phyloP scores from a whole-genome alignment of 1,139 yeast genomes.

The Lodderomyces jiufengensis region DNA sequence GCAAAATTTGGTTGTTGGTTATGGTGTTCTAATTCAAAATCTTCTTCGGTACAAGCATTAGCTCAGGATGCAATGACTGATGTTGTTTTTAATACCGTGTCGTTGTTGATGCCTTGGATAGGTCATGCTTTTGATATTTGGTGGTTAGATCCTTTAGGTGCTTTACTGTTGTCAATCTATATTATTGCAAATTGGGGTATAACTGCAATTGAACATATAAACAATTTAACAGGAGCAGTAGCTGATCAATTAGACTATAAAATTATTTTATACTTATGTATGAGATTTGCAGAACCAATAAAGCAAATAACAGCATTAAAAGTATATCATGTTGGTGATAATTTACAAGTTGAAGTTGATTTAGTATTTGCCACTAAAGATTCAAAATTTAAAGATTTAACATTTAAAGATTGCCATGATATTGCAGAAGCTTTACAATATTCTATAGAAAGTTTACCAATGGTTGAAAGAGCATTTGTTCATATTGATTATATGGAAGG shows the following conservation, averaged over 20 bases:
- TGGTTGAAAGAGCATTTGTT: slow-evolving; percentile 77
- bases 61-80: slow-evolving; percentile 84
- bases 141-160: slow-evolving; percentile 76
- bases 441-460: slow-evolving; percentile 72
- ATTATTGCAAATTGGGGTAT: slow-evolving; percentile 61
- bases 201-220: slow-evolving; percentile 69
- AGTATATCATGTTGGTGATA: slow-evolving; percentile 78
- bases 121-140: slow-evolving; percentile 53
- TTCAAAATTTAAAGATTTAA: slow-evolving; percentile 34
- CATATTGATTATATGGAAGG: slow-evolving; percentile 70
- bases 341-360: slow-evolving; percentile 74
- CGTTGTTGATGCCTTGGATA: slow-evolving; percentile 63
- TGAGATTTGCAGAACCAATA: slow-evolving; percentile 67
- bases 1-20: slow-evolving; percentile 59
- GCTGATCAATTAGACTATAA: slow-evolving; percentile 64
- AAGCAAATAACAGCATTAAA: slow-evolving; percentile 62
- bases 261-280: slow-evolving; percentile 62
- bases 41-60: slow-evolving; percentile 71
- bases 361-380: slow-evolving; percentile 48
- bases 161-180: slow-evolving; percentile 57
- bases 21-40: slow-evolving; percentile 61
- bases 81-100: slow-evolving; percentile 64
- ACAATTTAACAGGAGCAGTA: slow-evolving; percentile 70
- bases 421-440: slow-evolving; percentile 79
- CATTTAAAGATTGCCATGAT: slow-evolving; percentile 70